Evolutionary conservation across 345 rosid species (phyloP), one percentile per base, ranked within the genome.

Genomic region (Gossypioides kirkii): DNA sequence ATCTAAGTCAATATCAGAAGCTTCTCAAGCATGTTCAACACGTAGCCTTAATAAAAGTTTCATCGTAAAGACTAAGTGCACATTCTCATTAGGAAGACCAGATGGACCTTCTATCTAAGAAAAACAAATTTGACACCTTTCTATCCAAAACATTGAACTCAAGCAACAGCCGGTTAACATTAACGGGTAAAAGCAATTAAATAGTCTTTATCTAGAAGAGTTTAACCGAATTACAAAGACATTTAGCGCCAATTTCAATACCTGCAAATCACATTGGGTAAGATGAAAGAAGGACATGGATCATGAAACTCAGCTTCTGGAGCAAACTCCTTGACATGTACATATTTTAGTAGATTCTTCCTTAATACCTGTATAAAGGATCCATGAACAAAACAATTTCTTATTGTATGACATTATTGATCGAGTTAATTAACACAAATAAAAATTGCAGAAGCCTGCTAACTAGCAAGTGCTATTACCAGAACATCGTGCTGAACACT

Each of bases 191-290:
- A 49, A 43, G 69, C n/a, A 22, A 61, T 22, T 13, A 45, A 46
- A 12, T 66, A 23, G 20, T 66, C 55, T 47, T 32, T 14, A 49
- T 26, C 58, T 28, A 49, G 16, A 68, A 16, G 43, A 63, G 9
- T 2, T 41, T 3, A 26, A 2, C 56, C 13, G 18, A 52, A 70
- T 46, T 46, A 46, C 47, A 67, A 36, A 52, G 54, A 43, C 69
- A 73, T 32, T 6, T 49, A 36, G 65, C 17, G 41, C 56, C 58
- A 26, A 46, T 32, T 65, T 38, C 53, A 69, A 69, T 82, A 90
- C 96, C 97, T 91, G 97, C 96, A 91, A 77, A 90, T 87, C 64
- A 94, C 94, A 70, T 87, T 90, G 18, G 97, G 93, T 62, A 90
- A 79, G 81, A 87, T 77, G 18, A 59, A 59, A 26, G 38, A 58